A percentile compares a stretch with the other conserved stretches of the same genome.
phyloP scores from a whole-genome alignment of 495 filamentous ascomycete genomes.

The Penicillium fimorum region DNA sequence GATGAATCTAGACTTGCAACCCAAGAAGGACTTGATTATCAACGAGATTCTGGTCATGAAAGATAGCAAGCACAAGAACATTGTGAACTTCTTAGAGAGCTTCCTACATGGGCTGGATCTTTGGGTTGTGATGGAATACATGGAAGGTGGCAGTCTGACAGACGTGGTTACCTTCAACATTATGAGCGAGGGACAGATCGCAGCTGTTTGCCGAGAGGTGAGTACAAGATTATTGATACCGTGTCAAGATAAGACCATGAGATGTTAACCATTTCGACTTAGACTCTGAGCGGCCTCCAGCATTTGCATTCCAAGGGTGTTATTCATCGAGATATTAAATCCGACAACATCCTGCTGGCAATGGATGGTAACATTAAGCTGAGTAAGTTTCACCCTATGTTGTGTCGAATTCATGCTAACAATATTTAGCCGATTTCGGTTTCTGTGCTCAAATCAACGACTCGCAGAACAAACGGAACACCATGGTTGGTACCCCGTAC shows the following conservation, averaged over 20 bases:
- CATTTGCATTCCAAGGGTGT: conserved; percentile 97
- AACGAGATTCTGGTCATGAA: conserved; percentile 99
- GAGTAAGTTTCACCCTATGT: conserved; percentile 58
- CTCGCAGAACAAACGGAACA: conserved; percentile 92
- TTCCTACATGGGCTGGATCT: conserved; percentile 84
- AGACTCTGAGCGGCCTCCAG: conserved; percentile 87
- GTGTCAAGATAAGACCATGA: neutral
- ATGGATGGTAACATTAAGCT: conserved; percentile 96
- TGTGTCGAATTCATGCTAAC: conserved; percentile 31
- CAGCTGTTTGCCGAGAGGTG: conserved; percentile 89
- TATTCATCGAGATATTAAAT: conserved; percentile 98
- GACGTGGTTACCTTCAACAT: conserved; percentile 99
- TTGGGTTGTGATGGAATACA: conserved; percentile 99
- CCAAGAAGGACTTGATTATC: conserved; percentile 98
- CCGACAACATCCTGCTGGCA: conserved; percentile 94
- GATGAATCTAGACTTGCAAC: conserved; percentile 98
- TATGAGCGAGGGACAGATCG: conserved; percentile 96
- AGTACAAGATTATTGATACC: conserved; percentile 16
- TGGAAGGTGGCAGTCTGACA: conserved; percentile 96
- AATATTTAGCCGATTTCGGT: conserved; percentile 80
- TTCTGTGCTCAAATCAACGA: conserved; percentile 99
- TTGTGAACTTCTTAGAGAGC: conserved; percentile 98
- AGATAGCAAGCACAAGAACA: conserved; percentile 96
- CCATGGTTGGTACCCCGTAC: conserved; percentile 98
- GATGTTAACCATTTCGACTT: conserved; percentile 12